These are phyloP conservation scores for Geotrichum histeridarum DNA, from an alignment of 1,139 yeast genomes.

Conservation along the genomic window DNA sequence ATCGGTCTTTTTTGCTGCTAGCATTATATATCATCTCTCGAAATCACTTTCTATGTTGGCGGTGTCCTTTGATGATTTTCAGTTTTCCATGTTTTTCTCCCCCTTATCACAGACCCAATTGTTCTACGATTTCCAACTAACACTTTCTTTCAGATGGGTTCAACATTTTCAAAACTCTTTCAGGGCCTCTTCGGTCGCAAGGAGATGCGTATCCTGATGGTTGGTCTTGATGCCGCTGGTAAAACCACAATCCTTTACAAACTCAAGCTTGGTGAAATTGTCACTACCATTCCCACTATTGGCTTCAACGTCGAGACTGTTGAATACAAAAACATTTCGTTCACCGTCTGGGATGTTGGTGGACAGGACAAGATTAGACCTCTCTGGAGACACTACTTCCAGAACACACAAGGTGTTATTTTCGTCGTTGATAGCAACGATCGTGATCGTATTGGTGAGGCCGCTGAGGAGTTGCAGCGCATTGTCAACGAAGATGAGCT, in stretches of 20 bases:
- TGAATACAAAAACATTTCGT: conserved; percentile 76
- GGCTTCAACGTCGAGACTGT: conserved; percentile 94
- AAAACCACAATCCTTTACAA: conserved; percentile 75
- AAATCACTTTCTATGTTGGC: too few relatives aligned
- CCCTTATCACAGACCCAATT: background rate
- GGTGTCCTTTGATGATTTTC: background rate
- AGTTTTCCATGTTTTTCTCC: background rate
- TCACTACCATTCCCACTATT: conserved; percentile 86
- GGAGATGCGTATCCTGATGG: conserved; percentile 82
- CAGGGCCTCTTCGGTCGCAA: conserved; percentile 39
- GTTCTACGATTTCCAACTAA: background rate
- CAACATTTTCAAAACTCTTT: conserved; percentile 16
- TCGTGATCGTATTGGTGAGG: conserved; percentile 64
- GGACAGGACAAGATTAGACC: conserved; percentile 91
- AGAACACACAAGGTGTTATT: conserved; percentile 87
- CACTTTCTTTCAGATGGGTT: conserved; percentile 8
- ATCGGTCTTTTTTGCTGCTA: too few relatives aligned
- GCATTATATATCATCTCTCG: too few relatives aligned
- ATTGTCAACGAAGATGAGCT: conserved; percentile 77
- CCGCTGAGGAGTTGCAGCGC: conserved; percentile 69
- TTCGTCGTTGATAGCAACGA: conserved; percentile 90
- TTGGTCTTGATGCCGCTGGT: conserved; percentile 90
- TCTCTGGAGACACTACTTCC: conserved; percentile 90
- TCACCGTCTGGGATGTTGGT: conserved; percentile 97
- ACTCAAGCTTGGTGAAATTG: conserved; percentile 62